Conservation (phyloP, 78 protist genomes). For the Dictyostelium intermedium region DNA sequence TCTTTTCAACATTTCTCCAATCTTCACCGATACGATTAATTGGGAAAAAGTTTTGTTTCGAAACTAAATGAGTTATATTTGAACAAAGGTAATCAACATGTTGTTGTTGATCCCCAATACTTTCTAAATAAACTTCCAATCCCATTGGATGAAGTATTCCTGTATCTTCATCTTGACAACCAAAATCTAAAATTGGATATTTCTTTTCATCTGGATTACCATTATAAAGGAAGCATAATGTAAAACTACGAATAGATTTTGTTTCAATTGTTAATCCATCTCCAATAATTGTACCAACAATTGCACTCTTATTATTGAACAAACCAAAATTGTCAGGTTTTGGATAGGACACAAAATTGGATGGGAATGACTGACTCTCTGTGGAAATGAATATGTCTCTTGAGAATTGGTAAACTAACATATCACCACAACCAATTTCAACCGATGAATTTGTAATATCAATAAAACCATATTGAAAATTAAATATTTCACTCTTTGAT, state of each 20-base stretch:
- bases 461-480: background rate
- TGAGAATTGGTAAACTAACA: background rate
- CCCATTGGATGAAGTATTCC: background rate
- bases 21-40: background rate
- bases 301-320: background rate
- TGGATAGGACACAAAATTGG: conserved; percentile 13
- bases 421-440: background rate
- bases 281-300: conserved; percentile 2
- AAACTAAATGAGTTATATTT: background rate
- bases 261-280: conserved; percentile 10
- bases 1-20: background rate
- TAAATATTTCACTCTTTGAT: background rate
- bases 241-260: background rate
- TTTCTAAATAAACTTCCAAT: background rate
- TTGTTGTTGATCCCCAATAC: background rate
- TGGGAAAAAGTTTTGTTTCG: background rate
- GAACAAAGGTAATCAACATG: background rate
- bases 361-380: conserved; percentile 1
- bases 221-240: conserved; percentile 20
- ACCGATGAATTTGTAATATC: background rate
- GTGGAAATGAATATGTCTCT: background rate
- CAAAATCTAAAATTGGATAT: conserved; percentile 31
- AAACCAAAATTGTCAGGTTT: conserved; percentile 30
- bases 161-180: background rate
- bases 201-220: background rate